Conservation (phyloP, 305 asterid genomes). For the Fraxinus greggii region DNA sequence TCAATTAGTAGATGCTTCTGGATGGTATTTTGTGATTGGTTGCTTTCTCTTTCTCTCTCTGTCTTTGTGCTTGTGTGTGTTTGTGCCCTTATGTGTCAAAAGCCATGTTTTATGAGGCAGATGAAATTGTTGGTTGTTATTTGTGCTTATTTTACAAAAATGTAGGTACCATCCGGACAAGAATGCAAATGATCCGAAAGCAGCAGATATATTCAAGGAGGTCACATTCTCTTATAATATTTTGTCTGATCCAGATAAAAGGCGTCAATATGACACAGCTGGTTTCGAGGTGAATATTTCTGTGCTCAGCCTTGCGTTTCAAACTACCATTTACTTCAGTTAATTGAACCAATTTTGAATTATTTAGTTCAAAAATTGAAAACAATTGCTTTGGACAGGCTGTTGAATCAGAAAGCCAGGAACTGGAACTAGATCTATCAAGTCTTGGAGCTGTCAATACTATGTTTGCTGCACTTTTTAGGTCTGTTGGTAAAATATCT, state of each 20-base stretch:
- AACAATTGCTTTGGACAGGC: constrained; percentile 50
- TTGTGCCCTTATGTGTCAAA: not conserved
- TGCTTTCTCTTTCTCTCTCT: not conserved
- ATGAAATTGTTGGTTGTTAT: constrained; percentile 11
- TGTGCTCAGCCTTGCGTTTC: constrained; percentile 15
- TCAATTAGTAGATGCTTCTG: not conserved
- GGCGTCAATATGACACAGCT: constrained; percentile 78
- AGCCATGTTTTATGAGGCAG: not conserved
- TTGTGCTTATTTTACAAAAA: constrained; percentile 18
- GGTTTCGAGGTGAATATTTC: constrained; percentile 75
- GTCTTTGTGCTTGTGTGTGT: constrained; percentile 1
- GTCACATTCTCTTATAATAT: constrained; percentile 90
- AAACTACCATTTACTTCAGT: not conserved
- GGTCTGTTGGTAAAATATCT: constrained; percentile 44
- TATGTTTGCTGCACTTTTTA: constrained; percentile 94
- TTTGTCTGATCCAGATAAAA: constrained; percentile 87
- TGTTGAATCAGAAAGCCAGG: constrained; percentile 89
- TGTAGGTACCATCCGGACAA: constrained; percentile 97
- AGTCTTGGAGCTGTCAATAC: constrained; percentile 94
- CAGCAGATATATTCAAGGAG: constrained; percentile 91
- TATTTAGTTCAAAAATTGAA: not conserved
- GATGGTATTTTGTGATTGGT: constrained; percentile 1
- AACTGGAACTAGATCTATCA: constrained; percentile 91
- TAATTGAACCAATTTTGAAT: not conserved
- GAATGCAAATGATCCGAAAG: constrained; percentile 83